Conservation (phyloP, 2,329 filamentous ascomycete genomes). For the Raffaelea arxii region DNA sequence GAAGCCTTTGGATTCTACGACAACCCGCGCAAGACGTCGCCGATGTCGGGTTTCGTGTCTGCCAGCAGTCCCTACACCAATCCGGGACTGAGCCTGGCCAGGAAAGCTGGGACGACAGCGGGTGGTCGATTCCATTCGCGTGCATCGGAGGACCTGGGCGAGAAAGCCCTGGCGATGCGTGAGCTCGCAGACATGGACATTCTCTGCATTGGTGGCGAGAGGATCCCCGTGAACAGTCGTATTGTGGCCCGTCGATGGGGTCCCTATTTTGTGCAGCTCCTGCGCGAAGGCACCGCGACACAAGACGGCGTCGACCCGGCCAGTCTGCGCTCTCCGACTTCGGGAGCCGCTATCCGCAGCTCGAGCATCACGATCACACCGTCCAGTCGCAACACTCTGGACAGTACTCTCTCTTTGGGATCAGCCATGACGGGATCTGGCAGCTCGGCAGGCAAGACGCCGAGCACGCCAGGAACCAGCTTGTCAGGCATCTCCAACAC, state of each 20-base stretch:
- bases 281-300: constrained; percentile 68
- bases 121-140: constrained; percentile 68
- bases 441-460: constrained; percentile 24
- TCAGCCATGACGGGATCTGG: constrained; percentile 22
- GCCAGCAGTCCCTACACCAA: constrained; percentile 62
- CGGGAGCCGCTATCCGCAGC: constrained; percentile 47
- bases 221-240: constrained; percentile 87
- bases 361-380: constrained; percentile 82
- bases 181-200: constrained; percentile 97
- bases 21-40: constrained; percentile 71
- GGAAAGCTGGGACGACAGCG: constrained; percentile 55
- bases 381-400: constrained; percentile 41
- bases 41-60: constrained; percentile 76
- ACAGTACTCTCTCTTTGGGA: constrained; percentile 36
- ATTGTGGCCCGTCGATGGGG: constrained; percentile 86
- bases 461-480: constrained; percentile 35
- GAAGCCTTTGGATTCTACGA: constrained; percentile 97
- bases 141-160: constrained; percentile 77
- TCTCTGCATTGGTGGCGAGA: constrained; percentile 79
- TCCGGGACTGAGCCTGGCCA: constrained; percentile 44
- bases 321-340: constrained; percentile 58
- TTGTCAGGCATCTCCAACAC: constrained; percentile 23
- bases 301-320: constrained; percentile 65
- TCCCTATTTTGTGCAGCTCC: constrained; percentile 85
- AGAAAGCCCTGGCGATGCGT: constrained; percentile 65